These are phyloP conservation scores for Cercospora brassicicola DNA, from an alignment of 2,329 filamentous ascomycete genomes.

Conservation along the genomic window DNA sequence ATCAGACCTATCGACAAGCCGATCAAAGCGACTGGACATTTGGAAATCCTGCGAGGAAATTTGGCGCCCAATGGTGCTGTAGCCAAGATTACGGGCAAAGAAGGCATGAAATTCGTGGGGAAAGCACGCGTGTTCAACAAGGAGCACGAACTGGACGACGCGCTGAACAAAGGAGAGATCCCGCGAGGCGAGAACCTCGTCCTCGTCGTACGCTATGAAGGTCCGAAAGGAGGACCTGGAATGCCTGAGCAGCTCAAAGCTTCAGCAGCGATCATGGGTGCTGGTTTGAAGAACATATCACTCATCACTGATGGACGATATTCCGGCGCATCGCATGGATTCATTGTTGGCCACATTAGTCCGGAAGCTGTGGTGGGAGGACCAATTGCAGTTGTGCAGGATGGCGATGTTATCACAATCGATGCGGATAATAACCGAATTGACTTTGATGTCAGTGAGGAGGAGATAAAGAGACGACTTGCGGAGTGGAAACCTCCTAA, in stretches of 20 bases:
- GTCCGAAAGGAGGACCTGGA: slow-evolving; percentile 86
- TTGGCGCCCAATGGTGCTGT: slow-evolving; percentile 86
- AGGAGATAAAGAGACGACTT: slow-evolving; percentile 66
- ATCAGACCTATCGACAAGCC: slow-evolving; percentile 79
- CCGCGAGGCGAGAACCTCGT: slow-evolving; percentile 78
- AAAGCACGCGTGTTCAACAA: slow-evolving; percentile 83
- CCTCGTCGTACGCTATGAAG: slow-evolving; percentile 88
- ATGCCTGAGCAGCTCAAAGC: slow-evolving; percentile 96
- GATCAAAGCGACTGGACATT: slow-evolving; percentile 82
- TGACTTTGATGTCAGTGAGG: slow-evolving; percentile 69
- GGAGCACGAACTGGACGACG: slow-evolving; percentile 73
- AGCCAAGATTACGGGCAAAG: slow-evolving; percentile 95
- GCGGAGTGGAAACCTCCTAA: slow-evolving; percentile 69
- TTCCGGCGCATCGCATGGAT: slow-evolving; percentile 82
- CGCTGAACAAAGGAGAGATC: slow-evolving; percentile 70
- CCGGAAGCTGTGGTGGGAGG: slow-evolving; percentile 88
- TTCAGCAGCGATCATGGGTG: slow-evolving; percentile 88
- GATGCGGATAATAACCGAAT: slow-evolving; percentile 74
- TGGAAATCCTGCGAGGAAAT: slow-evolving; percentile 85
- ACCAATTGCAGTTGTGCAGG: slow-evolving; percentile 76
- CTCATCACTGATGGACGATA: slow-evolving; percentile 92
- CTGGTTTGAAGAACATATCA: slow-evolving; percentile 80
- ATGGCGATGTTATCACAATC: slow-evolving; percentile 84
- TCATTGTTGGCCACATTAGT: slow-evolving; percentile 90
- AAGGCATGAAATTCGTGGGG: slow-evolving; percentile 79